Conservation (phyloP, 768 basidiomycete genomes). For the Macrocybe gigantea region DNA sequence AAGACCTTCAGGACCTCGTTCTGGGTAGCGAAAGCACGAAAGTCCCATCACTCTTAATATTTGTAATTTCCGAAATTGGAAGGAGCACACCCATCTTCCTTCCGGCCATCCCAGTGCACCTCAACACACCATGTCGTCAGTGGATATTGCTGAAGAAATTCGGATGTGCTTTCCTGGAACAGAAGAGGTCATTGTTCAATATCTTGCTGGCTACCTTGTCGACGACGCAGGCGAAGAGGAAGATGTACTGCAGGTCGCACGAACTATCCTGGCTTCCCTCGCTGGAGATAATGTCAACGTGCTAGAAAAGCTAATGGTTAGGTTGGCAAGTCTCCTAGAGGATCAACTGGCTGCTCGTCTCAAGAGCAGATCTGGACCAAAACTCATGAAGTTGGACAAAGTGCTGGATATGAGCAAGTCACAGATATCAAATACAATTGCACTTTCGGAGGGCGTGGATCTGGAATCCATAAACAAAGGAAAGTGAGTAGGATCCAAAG, state of each 20-base stretch:
- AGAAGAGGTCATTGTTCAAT: slow-evolving; percentile 82
- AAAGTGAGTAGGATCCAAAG: slow-evolving; percentile 48
- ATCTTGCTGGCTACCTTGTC: slow-evolving; percentile 81
- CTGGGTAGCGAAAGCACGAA: too few species aligned
- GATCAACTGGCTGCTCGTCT: slow-evolving; percentile 57
- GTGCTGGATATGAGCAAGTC: slow-evolving; percentile 86
- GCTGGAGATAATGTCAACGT: slow-evolving; percentile 53
- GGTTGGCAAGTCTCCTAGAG: slow-evolving; percentile 56
- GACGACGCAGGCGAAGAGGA: slow-evolving; percentile 89
- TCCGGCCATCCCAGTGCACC: neutral
- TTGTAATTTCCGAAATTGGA: too few species aligned
- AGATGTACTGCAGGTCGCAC: slow-evolving; percentile 74
- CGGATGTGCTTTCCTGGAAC: slow-evolving; percentile 64
- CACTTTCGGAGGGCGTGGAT: slow-evolving; percentile 78
- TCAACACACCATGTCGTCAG: slow-evolving; percentile 47
- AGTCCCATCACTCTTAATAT: too few species aligned
- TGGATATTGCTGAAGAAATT: slow-evolving; percentile 78
- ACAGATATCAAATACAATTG: slow-evolving; percentile 75
- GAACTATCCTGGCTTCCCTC: slow-evolving; percentile 71
- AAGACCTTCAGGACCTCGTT: too few species aligned
- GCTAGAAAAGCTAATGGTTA: slow-evolving; percentile 61
- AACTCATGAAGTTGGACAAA: slow-evolving; percentile 73
- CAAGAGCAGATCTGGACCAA: slow-evolving; percentile 56
- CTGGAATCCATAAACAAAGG: slow-evolving; percentile 91
- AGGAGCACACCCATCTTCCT: too few species aligned